Evolutionary conservation across 179 eudicot species (phyloP).

Genomic region (Carnegiea gigantea): DNA sequence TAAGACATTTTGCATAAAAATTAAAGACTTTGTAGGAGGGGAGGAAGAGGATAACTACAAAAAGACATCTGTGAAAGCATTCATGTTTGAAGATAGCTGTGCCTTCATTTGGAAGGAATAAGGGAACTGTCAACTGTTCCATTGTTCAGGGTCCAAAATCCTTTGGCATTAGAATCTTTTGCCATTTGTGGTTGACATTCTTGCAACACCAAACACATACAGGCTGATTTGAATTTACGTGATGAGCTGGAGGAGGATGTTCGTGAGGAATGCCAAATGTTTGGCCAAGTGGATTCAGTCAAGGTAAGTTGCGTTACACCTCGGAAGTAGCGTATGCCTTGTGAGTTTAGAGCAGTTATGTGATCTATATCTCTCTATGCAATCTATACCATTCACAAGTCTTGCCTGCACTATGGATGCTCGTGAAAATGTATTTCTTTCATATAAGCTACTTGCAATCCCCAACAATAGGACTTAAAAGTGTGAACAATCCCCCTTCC

Average conservation of each 20-base stretch:
- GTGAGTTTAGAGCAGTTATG: background rate
- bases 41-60: background rate
- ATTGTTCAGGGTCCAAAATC: background rate
- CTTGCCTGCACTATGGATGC: background rate
- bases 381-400: background rate
- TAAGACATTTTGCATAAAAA: too few species aligned
- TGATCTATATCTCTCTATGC: background rate
- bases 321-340: background rate
- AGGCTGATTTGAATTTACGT: conserved; percentile 70
- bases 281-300: conserved; percentile 79
- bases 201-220: conserved; percentile 26
- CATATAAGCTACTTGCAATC: background rate
- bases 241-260: conserved; percentile 80
- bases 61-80: background rate
- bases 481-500: background rate
- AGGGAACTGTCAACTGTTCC: background rate
- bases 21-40: background rate
- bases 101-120: background rate
- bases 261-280: conserved; percentile 77
- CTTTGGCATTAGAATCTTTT: background rate
- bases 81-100: background rate
- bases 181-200: conserved; percentile 15
- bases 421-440: background rate
- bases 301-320: conserved; percentile 51
- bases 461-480: background rate